A percentile compares a stretch with the other conserved stretches of the same genome.
phyloP scores from a whole-genome alignment of 2,329 filamentous ascomycete genomes.

The Botrytis tulipae region DNA sequence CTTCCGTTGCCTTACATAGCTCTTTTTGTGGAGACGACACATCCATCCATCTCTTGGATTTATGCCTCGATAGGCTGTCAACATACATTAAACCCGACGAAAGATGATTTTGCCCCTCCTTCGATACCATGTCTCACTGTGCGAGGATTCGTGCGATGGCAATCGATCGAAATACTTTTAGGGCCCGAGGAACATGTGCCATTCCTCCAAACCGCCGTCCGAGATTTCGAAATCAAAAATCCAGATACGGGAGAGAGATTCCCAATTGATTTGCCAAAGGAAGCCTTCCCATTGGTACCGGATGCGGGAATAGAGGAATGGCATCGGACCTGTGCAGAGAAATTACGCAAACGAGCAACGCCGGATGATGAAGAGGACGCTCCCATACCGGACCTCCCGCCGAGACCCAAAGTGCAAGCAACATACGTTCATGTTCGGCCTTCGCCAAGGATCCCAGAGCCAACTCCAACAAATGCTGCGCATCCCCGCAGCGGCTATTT shows the following conservation, averaged over 20 bases:
- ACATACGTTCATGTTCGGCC: conserved; percentile 35
- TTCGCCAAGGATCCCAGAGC: conserved; percentile 16
- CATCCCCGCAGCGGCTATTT: conserved; percentile 17
- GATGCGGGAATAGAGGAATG: conserved; percentile 81
- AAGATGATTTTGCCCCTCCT: conserved; percentile 69
- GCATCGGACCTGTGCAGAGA: conserved; percentile 75
- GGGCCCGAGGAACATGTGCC: conserved; percentile 84
- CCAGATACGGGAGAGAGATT: conserved; percentile 71
- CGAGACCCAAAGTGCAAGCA: conserved; percentile 34
- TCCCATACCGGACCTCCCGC: conserved; percentile 32
- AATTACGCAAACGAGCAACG: conserved; percentile 60
- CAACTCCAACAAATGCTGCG: conserved; percentile 4
- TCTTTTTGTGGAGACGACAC: conserved; percentile 74
- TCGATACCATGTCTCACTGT: conserved; percentile 78
- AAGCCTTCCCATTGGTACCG: conserved; percentile 68
- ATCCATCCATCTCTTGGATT: conserved; percentile 80
- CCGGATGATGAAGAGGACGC: conserved; percentile 35
- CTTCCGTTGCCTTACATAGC: conserved; percentile 41
- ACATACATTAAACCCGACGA: conserved; percentile 75
- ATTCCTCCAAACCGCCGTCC: conserved; percentile 77
- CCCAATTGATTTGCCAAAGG: conserved; percentile 54
- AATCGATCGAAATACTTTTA: conserved; percentile 84
- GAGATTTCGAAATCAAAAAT: conserved; percentile 72
- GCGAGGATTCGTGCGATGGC: conserved; percentile 88
- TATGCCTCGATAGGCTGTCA: conserved; percentile 90